Evolutionary conservation across 192 early-diverging fungal genomes (phyloP).

Genomic region (Mortierella hygrophila): DNA sequence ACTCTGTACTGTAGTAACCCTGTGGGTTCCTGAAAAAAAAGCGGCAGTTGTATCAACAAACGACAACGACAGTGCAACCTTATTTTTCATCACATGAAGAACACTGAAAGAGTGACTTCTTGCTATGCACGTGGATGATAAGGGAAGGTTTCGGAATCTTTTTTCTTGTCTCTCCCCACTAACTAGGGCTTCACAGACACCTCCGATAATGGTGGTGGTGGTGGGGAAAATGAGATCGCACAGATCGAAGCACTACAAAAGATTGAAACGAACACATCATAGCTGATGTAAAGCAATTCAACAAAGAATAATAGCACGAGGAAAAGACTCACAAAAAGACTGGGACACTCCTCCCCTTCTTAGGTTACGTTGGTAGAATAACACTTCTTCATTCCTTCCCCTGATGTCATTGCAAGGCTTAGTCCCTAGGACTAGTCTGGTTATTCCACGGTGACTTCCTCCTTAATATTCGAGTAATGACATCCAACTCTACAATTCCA

Average conservation of each 20-base stretch:
- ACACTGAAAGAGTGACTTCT: not conserved
- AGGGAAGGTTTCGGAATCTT: constrained; percentile 11
- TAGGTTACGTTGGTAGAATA: too few relatives aligned
- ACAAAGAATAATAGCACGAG: not conserved
- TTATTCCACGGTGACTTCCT: not conserved
- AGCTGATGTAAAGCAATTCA: not conserved
- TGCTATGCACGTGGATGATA: constrained; percentile 1
- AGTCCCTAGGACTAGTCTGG: not conserved
- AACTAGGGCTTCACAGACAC: too few relatives aligned
- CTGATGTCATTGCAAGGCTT: not conserved
- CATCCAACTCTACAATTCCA: too few relatives aligned
- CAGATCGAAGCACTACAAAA: not conserved
- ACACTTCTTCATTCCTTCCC: not conserved
- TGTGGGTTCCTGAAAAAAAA: too few relatives aligned
- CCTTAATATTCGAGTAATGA: not conserved
- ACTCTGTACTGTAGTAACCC: too few relatives aligned
- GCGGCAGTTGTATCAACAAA: too few relatives aligned
- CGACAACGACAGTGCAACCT: not conserved
- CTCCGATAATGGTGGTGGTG: too few relatives aligned
- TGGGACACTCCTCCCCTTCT: not conserved
- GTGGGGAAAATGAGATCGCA: not conserved
- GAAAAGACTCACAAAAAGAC: not conserved
- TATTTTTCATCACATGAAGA: not conserved
- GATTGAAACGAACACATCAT: not conserved
- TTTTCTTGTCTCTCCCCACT: not conserved